Evolutionary conservation across 495 filamentous ascomycete species (phyloP).

Genomic region (Thozetella sp.): DNA sequence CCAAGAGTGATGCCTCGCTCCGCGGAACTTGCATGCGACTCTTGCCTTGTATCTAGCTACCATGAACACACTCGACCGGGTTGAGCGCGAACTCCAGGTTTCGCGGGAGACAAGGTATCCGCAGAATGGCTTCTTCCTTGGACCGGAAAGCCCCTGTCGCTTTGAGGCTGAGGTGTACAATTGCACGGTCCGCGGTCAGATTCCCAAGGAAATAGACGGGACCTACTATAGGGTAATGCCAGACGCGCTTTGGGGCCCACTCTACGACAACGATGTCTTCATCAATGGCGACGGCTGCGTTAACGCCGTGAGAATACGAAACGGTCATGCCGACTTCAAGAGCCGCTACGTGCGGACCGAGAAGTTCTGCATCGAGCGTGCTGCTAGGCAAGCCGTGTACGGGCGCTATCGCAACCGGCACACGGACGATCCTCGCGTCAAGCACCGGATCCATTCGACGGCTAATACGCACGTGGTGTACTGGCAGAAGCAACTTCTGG

Average conservation of each 20-base stretch:
- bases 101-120: background rate
- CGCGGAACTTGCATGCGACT: too few species aligned
- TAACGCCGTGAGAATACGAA: constrained; percentile 46
- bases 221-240: constrained; percentile 42
- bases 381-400: constrained; percentile 37
- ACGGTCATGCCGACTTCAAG: constrained; percentile 47
- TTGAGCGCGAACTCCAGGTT: background rate
- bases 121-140: background rate
- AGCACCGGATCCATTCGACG: constrained; percentile 39
- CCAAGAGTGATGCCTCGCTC: too few species aligned
- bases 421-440: constrained; percentile 46
- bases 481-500: constrained; percentile 47
- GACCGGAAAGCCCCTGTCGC: background rate
- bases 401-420: constrained; percentile 53
- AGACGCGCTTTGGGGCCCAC: constrained; percentile 21
- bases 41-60: background rate
- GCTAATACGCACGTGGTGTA: constrained; percentile 54
- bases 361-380: constrained; percentile 38
- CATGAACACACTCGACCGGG: background rate
- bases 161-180: constrained; percentile 35
- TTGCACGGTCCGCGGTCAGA: constrained; percentile 31
- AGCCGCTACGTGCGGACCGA: constrained; percentile 51
- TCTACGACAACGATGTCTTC: constrained; percentile 13
- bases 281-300: constrained; percentile 31
- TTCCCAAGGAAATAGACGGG: constrained; percentile 36